These are phyloP conservation scores for Colletotrichum scovillei DNA, from an alignment of 2,329 filamentous ascomycete species.

Conservation along the genomic window DNA sequence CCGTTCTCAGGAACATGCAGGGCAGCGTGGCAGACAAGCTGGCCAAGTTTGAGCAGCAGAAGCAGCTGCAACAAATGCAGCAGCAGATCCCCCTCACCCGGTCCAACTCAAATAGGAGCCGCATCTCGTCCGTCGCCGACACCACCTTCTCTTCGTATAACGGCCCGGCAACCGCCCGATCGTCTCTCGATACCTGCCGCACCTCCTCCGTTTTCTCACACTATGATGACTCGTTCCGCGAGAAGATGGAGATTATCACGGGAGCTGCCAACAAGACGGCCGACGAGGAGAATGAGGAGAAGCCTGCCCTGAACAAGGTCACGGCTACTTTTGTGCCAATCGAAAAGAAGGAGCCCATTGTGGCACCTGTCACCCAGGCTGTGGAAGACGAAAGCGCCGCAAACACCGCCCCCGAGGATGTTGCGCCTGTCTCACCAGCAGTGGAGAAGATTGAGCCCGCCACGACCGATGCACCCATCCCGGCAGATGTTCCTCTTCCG, in stretches of 20 bases:
- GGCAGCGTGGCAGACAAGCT: constrained; percentile 30
- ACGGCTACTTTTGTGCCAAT: constrained; percentile 19
- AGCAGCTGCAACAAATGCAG: constrained; percentile 4
- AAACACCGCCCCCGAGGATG: neutral
- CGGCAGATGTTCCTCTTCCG: no score
- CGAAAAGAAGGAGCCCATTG: neutral
- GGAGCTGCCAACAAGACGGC: neutral
- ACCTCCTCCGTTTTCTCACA: constrained; percentile 32
- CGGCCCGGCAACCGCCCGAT: constrained; percentile 16
- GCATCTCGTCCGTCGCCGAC: constrained; percentile 20
- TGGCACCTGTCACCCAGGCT: no score
- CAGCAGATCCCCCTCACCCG: constrained; percentile 7
- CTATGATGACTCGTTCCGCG: constrained; percentile 30
- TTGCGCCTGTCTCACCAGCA: neutral
- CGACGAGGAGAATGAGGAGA: constrained; percentile 14
- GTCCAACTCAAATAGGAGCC: constrained; percentile 26
- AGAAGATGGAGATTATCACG: constrained; percentile 30
- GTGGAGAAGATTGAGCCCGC: neutral
- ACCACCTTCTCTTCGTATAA: constrained; percentile 22
- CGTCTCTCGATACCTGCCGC: constrained; percentile 26
- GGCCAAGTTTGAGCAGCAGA: constrained; percentile 23
- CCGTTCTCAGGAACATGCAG: constrained; percentile 25
- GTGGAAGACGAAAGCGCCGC: neutral
- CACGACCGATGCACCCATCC: neutral
- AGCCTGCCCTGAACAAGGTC: constrained; percentile 4